Evolutionary conservation across 2,329 filamentous ascomycete genomes (phyloP).

Genomic region (Pseudocercospora crystallina): DNA sequence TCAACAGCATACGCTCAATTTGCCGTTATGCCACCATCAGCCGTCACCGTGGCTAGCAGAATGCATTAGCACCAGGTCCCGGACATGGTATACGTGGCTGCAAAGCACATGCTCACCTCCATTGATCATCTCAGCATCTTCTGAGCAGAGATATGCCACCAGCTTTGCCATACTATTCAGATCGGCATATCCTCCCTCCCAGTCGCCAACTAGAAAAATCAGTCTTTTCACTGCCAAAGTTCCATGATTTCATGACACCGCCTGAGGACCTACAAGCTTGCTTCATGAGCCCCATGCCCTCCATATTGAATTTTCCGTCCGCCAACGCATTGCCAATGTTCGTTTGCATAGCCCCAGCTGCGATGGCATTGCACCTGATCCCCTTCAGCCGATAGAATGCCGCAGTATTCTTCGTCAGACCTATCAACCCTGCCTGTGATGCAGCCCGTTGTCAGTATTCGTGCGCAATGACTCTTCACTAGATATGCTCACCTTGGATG

Average conservation of each 20-base stretch:
- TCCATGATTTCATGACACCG: not conserved
- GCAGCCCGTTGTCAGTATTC: constrained; percentile 31
- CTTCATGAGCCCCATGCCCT: constrained; percentile 28
- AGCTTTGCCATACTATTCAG: constrained; percentile 35
- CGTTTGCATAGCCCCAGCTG: constrained; percentile 55
- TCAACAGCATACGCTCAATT: constrained; percentile 4
- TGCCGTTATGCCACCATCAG: constrained; percentile 30
- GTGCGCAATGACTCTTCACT: constrained; percentile 1
- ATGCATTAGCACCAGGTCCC: constrained; percentile 2
- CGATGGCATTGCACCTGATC: constrained; percentile 40
- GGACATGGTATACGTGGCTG: not conserved
- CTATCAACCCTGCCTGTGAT: constrained; percentile 56
- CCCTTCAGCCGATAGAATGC: constrained; percentile 56
- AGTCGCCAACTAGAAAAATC: constrained; percentile 18
- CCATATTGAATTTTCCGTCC: constrained; percentile 30
- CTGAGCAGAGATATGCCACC: constrained; percentile 35
- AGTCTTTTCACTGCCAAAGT: not conserved
- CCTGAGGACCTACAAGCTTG: constrained; percentile 24
- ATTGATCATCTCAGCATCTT: constrained; percentile 35
- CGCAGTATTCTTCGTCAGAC: constrained; percentile 59
- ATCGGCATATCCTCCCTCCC: constrained; percentile 25
- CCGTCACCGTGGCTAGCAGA: constrained; percentile 20
- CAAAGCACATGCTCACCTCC: constrained; percentile 26
- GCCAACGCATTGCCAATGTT: constrained; percentile 53
- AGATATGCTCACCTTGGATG: constrained; percentile 46